Percentiles rank a stretch among this genome's conserved stretches.
Conservation (phyloP, 2,329 filamentous ascomycete genomes). For the Ustulina deusta region DNA sequence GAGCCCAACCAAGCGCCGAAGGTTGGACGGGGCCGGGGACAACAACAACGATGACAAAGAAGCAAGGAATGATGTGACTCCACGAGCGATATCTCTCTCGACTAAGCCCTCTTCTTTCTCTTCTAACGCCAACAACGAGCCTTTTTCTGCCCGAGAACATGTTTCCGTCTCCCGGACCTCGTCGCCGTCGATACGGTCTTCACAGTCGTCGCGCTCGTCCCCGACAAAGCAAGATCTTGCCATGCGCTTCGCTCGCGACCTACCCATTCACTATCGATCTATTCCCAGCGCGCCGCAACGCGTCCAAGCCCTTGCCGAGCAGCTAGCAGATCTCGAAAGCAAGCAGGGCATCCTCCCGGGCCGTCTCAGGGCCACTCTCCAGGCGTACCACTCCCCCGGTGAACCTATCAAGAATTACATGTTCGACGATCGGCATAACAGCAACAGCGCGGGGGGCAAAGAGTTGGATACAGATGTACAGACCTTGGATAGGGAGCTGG, state of each 20-base stretch:
- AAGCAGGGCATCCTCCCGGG: conserved; percentile 16
- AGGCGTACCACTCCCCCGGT: conserved; percentile 1
- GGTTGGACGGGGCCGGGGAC: background rate
- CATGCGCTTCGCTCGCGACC: conserved; percentile 19
- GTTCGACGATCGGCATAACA: conserved; percentile 15
- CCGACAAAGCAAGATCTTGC: conserved; percentile 17
- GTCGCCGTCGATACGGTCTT: conserved; percentile 8
- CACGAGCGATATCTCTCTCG: background rate
- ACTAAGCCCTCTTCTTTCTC: background rate
- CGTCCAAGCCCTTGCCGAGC: background rate
- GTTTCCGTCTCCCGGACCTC: conserved; percentile 1
- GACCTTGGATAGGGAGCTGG: conserved; percentile 15
- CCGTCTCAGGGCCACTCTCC: conserved; percentile 1
- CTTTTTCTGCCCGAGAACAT: conserved; percentile 4
- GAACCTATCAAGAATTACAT: conserved; percentile 21
- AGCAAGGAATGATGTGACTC: background rate
- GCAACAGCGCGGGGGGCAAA: too few relatives aligned
- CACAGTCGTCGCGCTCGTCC: background rate
- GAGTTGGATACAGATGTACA: background rate
- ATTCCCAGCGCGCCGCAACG: conserved; percentile 1
- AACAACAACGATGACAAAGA: background rate
- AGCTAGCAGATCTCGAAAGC: background rate
- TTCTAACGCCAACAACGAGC: background rate
- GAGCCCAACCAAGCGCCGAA: background rate
- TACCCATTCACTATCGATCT: conserved; percentile 1